Evolutionary conservation across 148 eudicot genomes (phyloP).

Genomic region (Vaccinium darrowii): DNA sequence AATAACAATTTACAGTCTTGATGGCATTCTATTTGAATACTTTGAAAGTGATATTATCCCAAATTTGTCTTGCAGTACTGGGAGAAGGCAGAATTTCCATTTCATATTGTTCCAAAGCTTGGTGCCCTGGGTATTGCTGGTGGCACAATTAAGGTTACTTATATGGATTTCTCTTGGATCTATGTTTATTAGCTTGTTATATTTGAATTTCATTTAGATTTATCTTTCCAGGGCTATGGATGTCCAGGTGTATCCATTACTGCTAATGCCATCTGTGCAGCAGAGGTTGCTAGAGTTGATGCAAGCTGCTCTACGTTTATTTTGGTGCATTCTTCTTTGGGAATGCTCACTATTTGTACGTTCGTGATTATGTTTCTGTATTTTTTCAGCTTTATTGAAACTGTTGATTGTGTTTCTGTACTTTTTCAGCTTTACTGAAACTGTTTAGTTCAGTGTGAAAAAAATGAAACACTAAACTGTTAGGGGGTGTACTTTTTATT

Average conservation of each 20-base stretch:
- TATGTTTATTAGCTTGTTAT: conserved; percentile 4
- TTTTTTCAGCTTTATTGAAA: not conserved
- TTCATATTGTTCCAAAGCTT: conserved; percentile 82
- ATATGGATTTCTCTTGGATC: not conserved
- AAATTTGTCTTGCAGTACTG: conserved; percentile 52
- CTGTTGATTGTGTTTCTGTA: not conserved
- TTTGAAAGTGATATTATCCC: not conserved
- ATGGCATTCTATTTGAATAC: not conserved
- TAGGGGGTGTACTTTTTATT: not conserved
- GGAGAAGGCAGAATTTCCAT: conserved; percentile 98
- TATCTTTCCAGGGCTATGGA: conserved; percentile 70
- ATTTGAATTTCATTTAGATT: conserved; percentile 17
- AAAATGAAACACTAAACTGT: not conserved
- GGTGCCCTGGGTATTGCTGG: conserved; percentile 71
- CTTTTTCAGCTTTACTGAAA: not conserved
- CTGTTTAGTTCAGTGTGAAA: not conserved
- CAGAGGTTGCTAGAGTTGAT: conserved; percentile 93
- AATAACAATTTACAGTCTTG: not conserved
- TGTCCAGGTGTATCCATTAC: conserved; percentile 86
- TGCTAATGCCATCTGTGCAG: conserved; percentile 72
- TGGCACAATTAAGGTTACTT: conserved; percentile 86
- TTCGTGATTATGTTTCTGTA: not conserved
- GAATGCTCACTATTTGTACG: conserved; percentile 91
- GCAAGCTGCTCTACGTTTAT: conserved; percentile 96
- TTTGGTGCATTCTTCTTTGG: conserved; percentile 94